Evolutionary conservation across 805 yeast species (phyloP), one percentile per base, ranked within the genome.

Genomic region (Candida nanaspora): DNA sequence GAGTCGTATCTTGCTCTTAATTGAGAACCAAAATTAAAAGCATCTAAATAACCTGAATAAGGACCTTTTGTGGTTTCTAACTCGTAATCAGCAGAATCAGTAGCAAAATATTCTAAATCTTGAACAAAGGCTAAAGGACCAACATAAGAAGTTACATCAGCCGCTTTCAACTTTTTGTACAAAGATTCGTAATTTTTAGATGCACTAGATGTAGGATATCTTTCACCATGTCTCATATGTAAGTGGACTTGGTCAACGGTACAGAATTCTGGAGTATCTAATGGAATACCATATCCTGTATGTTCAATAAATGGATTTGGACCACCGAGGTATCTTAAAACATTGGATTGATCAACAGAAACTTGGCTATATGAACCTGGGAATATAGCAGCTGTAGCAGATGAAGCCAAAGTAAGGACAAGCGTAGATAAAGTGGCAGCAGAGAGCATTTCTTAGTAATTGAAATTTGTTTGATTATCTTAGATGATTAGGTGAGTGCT

Each of bases 201-300:
- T 3, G 68, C 62, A n/a, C 65, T 61, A 3, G 49, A 57, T 3
- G 83, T 72, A 3, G 86, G 87, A 52, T 68, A 83, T 47, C 95
- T 66, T 57, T 85, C 93, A 18, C 91, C 94, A 53, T 86, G 94
- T 53, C 95, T 72, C 49, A 80, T 78, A 39, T 82, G 61, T 19
- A 83, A 61, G 48, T 82, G 87, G 9, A 82, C 86, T 57, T 83
- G 91, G 49, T 75, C 76, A 41, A 80, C 65, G 6, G 59, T 51
- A 57, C 85, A 80, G 35, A 64, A 65, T 8, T 57, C 63, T 28
- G 83, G 81, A 2, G 65, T 47, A 9, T 63, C 74, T 18, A 68
- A 55, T 14, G 72, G 60, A 31, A 79, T 68, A 3, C 83, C 84
- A 49, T 57, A 73, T 1, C 82, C 82, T 3, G 62, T 58, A 38